These are phyloP conservation scores for Leccinum boreale DNA, from an alignment of 768 basidiomycete genomes.

Conservation along the genomic window DNA sequence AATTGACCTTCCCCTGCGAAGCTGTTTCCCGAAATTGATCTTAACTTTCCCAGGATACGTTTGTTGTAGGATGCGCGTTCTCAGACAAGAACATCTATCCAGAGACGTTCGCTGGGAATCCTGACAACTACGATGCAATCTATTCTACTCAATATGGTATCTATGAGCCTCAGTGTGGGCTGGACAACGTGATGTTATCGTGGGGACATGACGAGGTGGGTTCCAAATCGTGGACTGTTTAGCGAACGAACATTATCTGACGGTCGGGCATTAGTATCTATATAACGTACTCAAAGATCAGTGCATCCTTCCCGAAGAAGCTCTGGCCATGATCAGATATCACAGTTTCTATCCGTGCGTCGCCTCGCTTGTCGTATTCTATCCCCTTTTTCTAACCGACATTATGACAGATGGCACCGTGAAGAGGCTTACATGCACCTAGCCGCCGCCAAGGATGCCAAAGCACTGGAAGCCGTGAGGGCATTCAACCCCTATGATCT, in stretches of 20 bases:
- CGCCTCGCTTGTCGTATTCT: neutral
- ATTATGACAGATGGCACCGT: slow-evolving; percentile 66
- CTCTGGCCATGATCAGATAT: slow-evolving; percentile 88
- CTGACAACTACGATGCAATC: slow-evolving; percentile 59
- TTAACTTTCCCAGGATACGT: slow-evolving; percentile 50
- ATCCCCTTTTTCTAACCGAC: neutral
- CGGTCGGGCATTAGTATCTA: slow-evolving; percentile 53
- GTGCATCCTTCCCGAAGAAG: slow-evolving; percentile 75
- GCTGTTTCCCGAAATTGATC: neutral
- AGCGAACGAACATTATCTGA: slow-evolving; percentile 3
- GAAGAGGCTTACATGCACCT: slow-evolving; percentile 83
- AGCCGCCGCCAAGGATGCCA: slow-evolving; percentile 65
- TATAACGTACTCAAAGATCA: slow-evolving; percentile 84
- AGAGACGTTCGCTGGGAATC: slow-evolving; percentile 72
- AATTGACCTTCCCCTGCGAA: slow-evolving; percentile 19
- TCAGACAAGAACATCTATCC: slow-evolving; percentile 82
- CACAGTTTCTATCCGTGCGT: slow-evolving; percentile 88
- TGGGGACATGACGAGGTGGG: slow-evolving; percentile 91
- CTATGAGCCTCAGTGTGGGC: slow-evolving; percentile 74
- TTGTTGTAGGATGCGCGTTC: slow-evolving; percentile 83
- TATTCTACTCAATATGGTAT: slow-evolving; percentile 74
- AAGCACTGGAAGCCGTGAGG: slow-evolving; percentile 66
- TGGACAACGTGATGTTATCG: slow-evolving; percentile 83
- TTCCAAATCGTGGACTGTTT: slow-evolving; percentile 8
- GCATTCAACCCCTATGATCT: slow-evolving; percentile 95